Conservation (phyloP, 2,329 filamentous ascomycete genomes). For the Colletotrichum chlorophyti region DNA sequence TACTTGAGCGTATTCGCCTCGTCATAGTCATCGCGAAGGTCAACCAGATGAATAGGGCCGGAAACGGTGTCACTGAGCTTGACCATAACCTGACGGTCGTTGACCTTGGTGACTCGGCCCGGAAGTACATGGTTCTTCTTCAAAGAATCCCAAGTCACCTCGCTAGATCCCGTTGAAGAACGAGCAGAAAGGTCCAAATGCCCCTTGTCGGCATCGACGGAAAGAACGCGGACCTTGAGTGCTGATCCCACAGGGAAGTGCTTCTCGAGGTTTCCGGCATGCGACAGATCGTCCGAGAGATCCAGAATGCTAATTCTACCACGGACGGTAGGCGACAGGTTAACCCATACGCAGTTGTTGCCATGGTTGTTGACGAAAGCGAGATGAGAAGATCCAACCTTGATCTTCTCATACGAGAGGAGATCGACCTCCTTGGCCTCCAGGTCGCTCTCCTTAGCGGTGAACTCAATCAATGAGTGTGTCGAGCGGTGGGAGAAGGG, state of each 20-base stretch:
- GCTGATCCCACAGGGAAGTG: slow-evolving; percentile 93
- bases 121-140: slow-evolving; percentile 82
- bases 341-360: slow-evolving; percentile 86
- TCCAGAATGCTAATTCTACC: slow-evolving; percentile 85
- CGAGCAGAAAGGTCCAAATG: slow-evolving; percentile 85
- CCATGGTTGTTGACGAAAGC: slow-evolving; percentile 92
- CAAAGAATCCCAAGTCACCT: slow-evolving; percentile 73
- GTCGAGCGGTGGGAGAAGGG: slow-evolving; percentile 86
- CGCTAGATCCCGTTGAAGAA: slow-evolving; percentile 62
- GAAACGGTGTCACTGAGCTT: slow-evolving; percentile 83
- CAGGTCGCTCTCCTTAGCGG: slow-evolving; percentile 75
- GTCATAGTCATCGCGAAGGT: slow-evolving; percentile 86
- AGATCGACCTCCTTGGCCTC: slow-evolving; percentile 52
- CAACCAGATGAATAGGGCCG: slow-evolving; percentile 81
- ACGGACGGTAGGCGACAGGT: slow-evolving; percentile 84
- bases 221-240: slow-evolving; percentile 78
- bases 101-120: slow-evolving; percentile 84
- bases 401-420: slow-evolving; percentile 75
- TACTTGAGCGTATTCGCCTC: slow-evolving; percentile 78
- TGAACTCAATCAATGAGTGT: slow-evolving; percentile 87
- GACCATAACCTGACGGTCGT: slow-evolving; percentile 82
- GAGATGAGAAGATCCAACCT: slow-evolving; percentile 73
- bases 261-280: slow-evolving; percentile 75
- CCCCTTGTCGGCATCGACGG: slow-evolving; percentile 74
- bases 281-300: slow-evolving; percentile 83